Conservation (phyloP, 345 rosid species). For the Acer yangbiense region DNA sequence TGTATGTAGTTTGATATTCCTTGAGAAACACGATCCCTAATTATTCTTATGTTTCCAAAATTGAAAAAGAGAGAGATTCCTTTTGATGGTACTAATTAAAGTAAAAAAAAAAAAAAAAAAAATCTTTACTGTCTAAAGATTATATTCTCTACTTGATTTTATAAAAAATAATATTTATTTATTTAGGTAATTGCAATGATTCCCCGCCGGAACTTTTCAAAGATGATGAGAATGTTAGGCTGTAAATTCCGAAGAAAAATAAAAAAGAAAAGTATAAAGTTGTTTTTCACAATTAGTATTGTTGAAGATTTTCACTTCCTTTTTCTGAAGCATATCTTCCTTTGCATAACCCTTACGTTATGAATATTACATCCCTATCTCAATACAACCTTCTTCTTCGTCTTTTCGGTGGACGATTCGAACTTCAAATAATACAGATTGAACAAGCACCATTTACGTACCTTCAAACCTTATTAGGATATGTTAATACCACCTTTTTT, state of each 20-base stretch:
- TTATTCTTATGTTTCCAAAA: too few species aligned
- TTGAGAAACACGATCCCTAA: too few species aligned
- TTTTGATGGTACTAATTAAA: conserved; percentile 21
- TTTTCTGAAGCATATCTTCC: background rate
- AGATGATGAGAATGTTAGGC: conserved; percentile 23
- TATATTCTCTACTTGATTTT: conserved; percentile 27
- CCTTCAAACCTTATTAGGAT: too few species aligned
- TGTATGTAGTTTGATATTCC: too few species aligned
- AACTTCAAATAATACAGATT: too few species aligned
- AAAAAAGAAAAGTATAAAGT: conserved; percentile 9
- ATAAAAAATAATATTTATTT: background rate
- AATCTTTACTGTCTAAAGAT: conserved; percentile 34
- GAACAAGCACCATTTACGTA: too few species aligned
- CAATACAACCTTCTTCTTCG: background rate
- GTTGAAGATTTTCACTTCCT: background rate
- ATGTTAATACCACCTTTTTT: too few species aligned
- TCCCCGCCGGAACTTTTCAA: conserved; percentile 21
- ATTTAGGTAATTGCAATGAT: background rate
- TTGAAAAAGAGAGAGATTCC: too few species aligned
- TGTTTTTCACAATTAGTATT: background rate
- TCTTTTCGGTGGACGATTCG: too few species aligned
- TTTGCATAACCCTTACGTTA: conserved; percentile 23
- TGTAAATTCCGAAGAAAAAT: background rate
- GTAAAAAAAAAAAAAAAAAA: conserved; percentile 1
- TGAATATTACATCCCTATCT: background rate